Evolutionary conservation across 169 alveolate genomes (phyloP).

Genomic region (Plasmodium relictum): DNA sequence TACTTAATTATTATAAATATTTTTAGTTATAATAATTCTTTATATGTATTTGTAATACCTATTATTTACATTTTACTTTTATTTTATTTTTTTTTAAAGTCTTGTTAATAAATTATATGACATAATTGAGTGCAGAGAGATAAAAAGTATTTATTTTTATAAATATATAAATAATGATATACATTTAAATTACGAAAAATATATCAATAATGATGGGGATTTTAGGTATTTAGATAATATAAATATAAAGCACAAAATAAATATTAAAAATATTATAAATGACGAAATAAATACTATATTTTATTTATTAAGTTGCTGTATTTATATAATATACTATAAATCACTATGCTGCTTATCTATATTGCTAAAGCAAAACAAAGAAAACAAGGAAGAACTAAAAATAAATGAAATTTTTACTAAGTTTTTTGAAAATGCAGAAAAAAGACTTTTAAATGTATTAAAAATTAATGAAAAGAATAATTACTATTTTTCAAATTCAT

Average conservation of each 20-base stretch:
- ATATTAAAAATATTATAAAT: conserved; percentile 15
- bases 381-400: conserved; percentile 5
- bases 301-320: conserved; percentile 41
- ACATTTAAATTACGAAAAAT: conserved; percentile 44
- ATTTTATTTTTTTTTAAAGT: conserved; percentile 7
- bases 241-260: conserved; percentile 32
- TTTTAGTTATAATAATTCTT: neutral
- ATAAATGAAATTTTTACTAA: conserved; percentile 11
- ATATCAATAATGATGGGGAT: conserved; percentile 69
- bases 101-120: conserved; percentile 30
- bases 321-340: conserved; percentile 50
- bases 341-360: conserved; percentile 27
- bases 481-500: conserved; percentile 21
- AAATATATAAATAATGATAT: conserved; percentile 32
- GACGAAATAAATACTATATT: conserved; percentile 24
- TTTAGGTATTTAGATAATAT: conserved; percentile 49
- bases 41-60: no score
- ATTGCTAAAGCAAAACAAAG: conserved; percentile 6
- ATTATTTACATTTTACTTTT: conserved; percentile 2
- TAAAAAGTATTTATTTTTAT: conserved; percentile 56
- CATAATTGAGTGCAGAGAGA: conserved; percentile 54
- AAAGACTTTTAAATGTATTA: conserved; percentile 24
- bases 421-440: conserved; percentile 29
- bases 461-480: conserved; percentile 35
- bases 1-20: neutral